Evolutionary conservation across 2,329 filamentous ascomycete genomes (phyloP).

Genomic region (Phaeosphaeria sp.): DNA sequence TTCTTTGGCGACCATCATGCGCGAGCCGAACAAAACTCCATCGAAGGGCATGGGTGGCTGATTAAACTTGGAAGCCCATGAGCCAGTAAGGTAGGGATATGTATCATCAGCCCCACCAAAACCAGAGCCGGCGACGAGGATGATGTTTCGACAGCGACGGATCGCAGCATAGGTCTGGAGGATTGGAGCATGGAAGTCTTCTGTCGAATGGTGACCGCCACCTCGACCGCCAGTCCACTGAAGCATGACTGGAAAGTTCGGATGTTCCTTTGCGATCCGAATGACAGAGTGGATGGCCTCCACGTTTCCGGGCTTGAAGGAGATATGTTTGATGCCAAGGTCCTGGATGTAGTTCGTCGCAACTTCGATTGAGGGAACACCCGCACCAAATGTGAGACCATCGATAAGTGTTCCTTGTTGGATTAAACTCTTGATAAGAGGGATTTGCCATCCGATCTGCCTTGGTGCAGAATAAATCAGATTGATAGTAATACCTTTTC

Average conservation of each 20-base stretch:
- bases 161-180: constrained; percentile 91
- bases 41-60: constrained; percentile 95
- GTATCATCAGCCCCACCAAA: constrained; percentile 91
- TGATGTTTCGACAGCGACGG: constrained; percentile 83
- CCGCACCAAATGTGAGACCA: constrained; percentile 89
- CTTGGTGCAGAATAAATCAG: constrained; percentile 90
- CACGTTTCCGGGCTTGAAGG: constrained; percentile 90
- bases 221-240: constrained; percentile 96
- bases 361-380: constrained; percentile 91
- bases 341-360: constrained; percentile 87
- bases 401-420: constrained; percentile 88
- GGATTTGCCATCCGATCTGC: constrained; percentile 93
- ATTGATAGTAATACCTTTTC: constrained; percentile 87
- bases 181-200: constrained; percentile 93
- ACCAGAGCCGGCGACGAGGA: constrained; percentile 87
- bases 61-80: constrained; percentile 85
- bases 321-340: constrained; percentile 88
- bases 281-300: constrained; percentile 89
- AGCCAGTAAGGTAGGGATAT: constrained; percentile 88
- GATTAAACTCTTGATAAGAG: constrained; percentile 79
- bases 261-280: constrained; percentile 94
- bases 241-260: constrained; percentile 87
- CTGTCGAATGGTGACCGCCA: constrained; percentile 92
- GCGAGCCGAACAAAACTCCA: constrained; percentile 87
- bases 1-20: constrained; percentile 95